These are phyloP conservation scores for Rasamsonia emersonii DNA, from an alignment of 2,329 filamentous ascomycete species.

Conservation along the genomic window DNA sequence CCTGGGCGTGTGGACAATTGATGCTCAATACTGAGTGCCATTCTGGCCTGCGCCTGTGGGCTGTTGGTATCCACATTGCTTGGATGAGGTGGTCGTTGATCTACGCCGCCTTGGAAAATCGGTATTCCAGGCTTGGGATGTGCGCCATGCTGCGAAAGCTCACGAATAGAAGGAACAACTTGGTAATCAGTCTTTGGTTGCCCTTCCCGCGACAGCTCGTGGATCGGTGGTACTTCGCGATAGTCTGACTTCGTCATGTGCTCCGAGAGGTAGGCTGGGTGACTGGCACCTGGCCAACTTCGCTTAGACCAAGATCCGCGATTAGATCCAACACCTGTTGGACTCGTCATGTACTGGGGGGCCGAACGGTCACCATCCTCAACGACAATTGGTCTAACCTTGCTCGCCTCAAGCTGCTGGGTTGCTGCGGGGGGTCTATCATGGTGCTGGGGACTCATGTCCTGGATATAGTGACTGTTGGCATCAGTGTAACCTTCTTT, in stretches of 20 bases:
- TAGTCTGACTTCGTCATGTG: conserved; percentile 31
- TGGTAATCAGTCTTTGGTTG: conserved; percentile 32
- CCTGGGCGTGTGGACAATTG: conserved; percentile 30
- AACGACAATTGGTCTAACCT: conserved; percentile 37
- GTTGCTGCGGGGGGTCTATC: conserved; percentile 26
- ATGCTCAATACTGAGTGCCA: conserved; percentile 35
- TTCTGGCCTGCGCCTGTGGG: conserved; percentile 35
- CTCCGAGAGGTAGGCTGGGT: conserved; percentile 29
- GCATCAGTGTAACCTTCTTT: conserved; percentile 55
- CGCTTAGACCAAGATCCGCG: conserved; percentile 34
- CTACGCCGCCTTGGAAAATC: conserved; percentile 27
- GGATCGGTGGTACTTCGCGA: conserved; percentile 32
- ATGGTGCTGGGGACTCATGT: conserved; percentile 28
- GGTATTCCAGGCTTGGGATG: conserved; percentile 29
- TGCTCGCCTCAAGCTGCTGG: conserved; percentile 36
- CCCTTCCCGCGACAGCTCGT: conserved; percentile 30
- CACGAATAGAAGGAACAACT: conserved; percentile 32
- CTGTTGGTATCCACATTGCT: conserved; percentile 29
- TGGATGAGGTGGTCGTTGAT: conserved; percentile 29
- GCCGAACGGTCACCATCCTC: conserved; percentile 35
- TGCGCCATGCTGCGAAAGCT: conserved; percentile 28
- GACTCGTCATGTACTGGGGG: conserved; percentile 33
- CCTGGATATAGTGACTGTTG: conserved; percentile 29
- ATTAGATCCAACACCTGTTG: conserved; percentile 24
- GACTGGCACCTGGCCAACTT: conserved; percentile 27